Conservation (phyloP, 257 asterid genomes). For the Eustoma russellianum region DNA sequence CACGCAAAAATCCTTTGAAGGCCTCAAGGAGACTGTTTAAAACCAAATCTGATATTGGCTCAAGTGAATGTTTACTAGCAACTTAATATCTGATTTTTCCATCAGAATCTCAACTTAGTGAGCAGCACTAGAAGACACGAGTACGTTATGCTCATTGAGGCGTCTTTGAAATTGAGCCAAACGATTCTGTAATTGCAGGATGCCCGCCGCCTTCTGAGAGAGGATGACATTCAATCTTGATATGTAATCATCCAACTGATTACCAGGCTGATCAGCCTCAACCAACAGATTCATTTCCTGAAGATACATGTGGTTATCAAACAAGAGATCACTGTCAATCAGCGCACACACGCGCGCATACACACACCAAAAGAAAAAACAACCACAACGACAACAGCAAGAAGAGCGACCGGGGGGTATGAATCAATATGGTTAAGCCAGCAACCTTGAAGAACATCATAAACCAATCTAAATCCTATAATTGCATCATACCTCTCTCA, state of each 20-base stretch:
- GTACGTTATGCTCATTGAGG: slow-evolving; percentile 81
- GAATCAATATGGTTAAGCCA: too few species aligned
- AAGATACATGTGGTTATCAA: neutral
- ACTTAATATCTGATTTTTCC: neutral
- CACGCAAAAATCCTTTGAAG: too few species aligned
- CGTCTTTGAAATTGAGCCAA: slow-evolving; percentile 77
- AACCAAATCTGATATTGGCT: too few species aligned
- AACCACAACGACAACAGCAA: too few species aligned
- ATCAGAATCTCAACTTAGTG: slow-evolving; percentile 24
- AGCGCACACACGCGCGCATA: too few species aligned
- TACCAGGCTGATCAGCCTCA: slow-evolving; percentile 95
- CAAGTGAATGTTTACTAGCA: neutral
- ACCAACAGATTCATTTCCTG: slow-evolving; percentile 97
- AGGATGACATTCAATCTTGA: slow-evolving; percentile 73
- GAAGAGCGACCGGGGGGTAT: too few species aligned
- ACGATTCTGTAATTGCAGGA: slow-evolving; percentile 70
- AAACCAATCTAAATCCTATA: too few species aligned
- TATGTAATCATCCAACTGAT: slow-evolving; percentile 67
- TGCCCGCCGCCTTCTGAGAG: slow-evolving; percentile 85
- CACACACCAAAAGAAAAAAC: too few species aligned
- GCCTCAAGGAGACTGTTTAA: too few species aligned
- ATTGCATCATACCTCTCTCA: slow-evolving; percentile 54
- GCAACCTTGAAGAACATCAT: too few species aligned
- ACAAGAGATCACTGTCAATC: too few species aligned
- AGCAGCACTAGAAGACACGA: slow-evolving; percentile 52